Base-by-base conservation (phyloP, 192 early-diverging fungal species). In the Thamnidium elegans region DNA sequence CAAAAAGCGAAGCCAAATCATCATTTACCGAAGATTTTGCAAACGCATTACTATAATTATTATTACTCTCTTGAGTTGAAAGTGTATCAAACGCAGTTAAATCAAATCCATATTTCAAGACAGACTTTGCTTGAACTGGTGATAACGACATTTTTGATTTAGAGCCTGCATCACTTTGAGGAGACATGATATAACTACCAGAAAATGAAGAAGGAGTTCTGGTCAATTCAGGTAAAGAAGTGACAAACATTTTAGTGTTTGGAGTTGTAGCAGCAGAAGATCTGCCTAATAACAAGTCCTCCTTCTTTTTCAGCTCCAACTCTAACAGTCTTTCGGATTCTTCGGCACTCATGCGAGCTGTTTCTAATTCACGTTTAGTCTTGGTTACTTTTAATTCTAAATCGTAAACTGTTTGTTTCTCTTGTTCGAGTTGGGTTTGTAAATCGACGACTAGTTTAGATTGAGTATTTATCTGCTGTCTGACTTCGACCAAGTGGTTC, bases 91-190 rank as follows among this genome's bases (percentile, higher is more conserved):
- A 63, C 47, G 60, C 71, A 36, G 56, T 52, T 9, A 73, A 30
- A 44, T 73, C 71, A 67, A 73, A 73, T 42, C 71, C 71, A 52
- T 73, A 73, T 30, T 73, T 73, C 5, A 59, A 59, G 15, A 46
- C 43, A 8, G 52, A 19, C 14, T 31, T 9, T 58, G 26, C 26
- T 3, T 26, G 26, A 2, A 26, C 26, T 1, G 26, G 26, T 26
- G 53, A 17, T 23, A 47, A 7, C 21, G 66, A 31, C 1, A 58
- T 19, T 36, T 45, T 8, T 23, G 21, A 23, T 8, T 20, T 13
- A 20, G 42, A 7, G 21, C 36, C 34, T 17, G 26, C 15, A 23
- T 63, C 17, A 10, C 34, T 39, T 39, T 9, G 31, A 42, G 20
- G 26, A n/a, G 52, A 31, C 10, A 30, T 47, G 19, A 55, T 21